Evolutionary conservation across 805 yeast genomes (phyloP).

Genomic region (Ascoidea rubescens): DNA sequence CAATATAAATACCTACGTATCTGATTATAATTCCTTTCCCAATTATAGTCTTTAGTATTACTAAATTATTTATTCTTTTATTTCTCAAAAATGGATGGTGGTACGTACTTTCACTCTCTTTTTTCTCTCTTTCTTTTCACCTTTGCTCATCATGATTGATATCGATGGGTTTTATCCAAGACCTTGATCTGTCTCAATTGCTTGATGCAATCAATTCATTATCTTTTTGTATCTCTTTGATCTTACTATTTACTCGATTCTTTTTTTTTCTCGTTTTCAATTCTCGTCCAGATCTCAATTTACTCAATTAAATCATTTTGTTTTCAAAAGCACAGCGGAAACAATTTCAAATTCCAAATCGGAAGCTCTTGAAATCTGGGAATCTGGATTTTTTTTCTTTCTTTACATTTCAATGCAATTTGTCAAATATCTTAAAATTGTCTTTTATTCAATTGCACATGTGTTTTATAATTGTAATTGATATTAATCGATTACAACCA

Average conservation of each 20-base stretch:
- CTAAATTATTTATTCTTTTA: not conserved
- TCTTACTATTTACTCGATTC: not conserved
- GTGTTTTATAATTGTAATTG: too few relatives aligned
- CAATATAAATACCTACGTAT: too few relatives aligned
- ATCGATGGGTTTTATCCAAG: not conserved
- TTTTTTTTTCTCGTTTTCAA: not conserved
- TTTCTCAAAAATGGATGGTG: not conserved
- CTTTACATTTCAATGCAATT: constrained; percentile 3
- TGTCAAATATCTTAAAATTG: not conserved
- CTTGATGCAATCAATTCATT: not conserved
- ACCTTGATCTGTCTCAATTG: too few relatives aligned
- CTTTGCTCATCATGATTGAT: not conserved
- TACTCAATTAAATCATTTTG: not conserved
- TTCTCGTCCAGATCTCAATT: not conserved
- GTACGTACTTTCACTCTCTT: not conserved
- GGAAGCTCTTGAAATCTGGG: too few relatives aligned
- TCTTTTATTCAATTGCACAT: too few relatives aligned
- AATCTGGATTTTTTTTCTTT: not conserved
- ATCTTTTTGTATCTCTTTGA: not conserved
- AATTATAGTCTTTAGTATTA: too few relatives aligned
- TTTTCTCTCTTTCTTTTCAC: not conserved
- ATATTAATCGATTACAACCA: too few relatives aligned
- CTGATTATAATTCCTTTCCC: too few relatives aligned
- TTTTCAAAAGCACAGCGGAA: not conserved
- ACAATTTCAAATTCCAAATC: too few relatives aligned